These are phyloP conservation scores for Cyberlindnera lachancei DNA, from an alignment of 805 yeast genomes.

Conservation along the genomic window DNA sequence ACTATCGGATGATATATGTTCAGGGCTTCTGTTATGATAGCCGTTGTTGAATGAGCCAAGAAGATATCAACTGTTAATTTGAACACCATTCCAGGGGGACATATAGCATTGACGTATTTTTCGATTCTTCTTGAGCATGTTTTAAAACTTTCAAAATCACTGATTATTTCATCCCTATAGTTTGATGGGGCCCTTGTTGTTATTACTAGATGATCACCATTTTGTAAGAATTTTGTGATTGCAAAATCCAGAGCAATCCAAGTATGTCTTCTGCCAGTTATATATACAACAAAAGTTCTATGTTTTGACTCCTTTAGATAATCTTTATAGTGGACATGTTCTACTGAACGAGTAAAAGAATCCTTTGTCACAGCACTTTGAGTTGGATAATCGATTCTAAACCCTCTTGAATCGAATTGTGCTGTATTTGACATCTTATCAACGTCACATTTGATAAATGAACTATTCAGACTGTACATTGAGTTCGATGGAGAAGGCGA, in stretches of 20 bases:
- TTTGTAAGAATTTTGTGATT: constrained; percentile 42
- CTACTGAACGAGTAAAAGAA: constrained; percentile 8
- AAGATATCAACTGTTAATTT: constrained; percentile 55
- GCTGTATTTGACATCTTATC: background rate
- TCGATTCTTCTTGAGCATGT: constrained; percentile 3
- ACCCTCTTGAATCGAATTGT: constrained; percentile 8
- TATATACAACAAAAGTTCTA: constrained; percentile 53
- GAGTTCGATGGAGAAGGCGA: background rate
- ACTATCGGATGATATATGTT: constrained; percentile 54
- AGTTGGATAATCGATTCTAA: constrained; percentile 19
- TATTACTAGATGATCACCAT: constrained; percentile 63
- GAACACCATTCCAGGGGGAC: constrained; percentile 26
- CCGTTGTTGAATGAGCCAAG: constrained; percentile 44
- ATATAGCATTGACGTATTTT: constrained; percentile 33
- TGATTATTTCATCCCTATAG: constrained; percentile 2
- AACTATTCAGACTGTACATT: too few relatives aligned
- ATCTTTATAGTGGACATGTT: background rate
- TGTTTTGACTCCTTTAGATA: background rate
- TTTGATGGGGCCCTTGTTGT: constrained; percentile 40
- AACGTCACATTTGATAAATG: background rate
- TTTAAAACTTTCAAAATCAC: constrained; percentile 3
- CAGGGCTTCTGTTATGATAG: constrained; percentile 51
- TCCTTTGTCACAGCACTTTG: constrained; percentile 9
- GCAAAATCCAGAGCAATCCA: constrained; percentile 81
- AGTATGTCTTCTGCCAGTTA: constrained; percentile 67